Conservation (phyloP, 1,284 basidiomycete genomes). For the Caloboletus inedulis region DNA sequence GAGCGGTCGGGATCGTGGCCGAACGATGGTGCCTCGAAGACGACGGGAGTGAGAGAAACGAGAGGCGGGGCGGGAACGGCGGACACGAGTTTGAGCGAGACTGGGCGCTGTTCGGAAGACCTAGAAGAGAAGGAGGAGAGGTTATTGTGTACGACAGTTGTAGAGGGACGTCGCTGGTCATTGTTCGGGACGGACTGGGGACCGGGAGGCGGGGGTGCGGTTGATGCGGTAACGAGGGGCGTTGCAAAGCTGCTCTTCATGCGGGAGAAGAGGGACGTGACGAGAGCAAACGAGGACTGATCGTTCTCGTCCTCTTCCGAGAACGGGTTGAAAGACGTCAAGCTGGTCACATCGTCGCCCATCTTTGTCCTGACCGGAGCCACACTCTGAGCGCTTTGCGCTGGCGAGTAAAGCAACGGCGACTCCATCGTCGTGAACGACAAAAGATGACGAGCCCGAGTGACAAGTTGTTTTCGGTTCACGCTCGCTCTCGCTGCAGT, state of each 20-base stretch:
- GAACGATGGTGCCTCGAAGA: conserved; percentile 69
- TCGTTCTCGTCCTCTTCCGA: conserved; percentile 83
- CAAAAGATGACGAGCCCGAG: conserved; percentile 8
- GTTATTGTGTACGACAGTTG: conserved; percentile 41
- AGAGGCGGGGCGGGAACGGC: conserved; percentile 71
- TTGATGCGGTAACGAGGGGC: conserved; percentile 51
- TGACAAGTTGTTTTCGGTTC: conserved; percentile 11
- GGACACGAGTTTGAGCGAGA: conserved; percentile 50
- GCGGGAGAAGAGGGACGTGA: conserved; percentile 71
- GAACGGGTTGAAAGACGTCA: conserved; percentile 84
- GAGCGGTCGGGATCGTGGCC: conserved; percentile 59
- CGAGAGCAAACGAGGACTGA: conserved; percentile 75
- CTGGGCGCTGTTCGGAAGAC: conserved; percentile 50
- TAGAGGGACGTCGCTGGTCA: conserved; percentile 58
- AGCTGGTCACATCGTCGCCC: conserved; percentile 62
- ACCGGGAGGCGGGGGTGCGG: conserved; percentile 32
- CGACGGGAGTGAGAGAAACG: conserved; percentile 77
- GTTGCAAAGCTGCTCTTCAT: conserved; percentile 73
- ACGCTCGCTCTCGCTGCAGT: not conserved
- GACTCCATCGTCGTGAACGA: conserved; percentile 28
- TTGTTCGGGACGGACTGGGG: conserved; percentile 26
- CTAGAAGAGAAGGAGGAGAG: conserved; percentile 47
- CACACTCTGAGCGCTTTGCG: conserved; percentile 38
- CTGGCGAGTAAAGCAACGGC: conserved; percentile 37
- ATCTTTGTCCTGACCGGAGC: conserved; percentile 53